These are phyloP conservation scores for Colletotrichum sp. DNA, from an alignment of 2,329 filamentous ascomycete species.

Conservation along the genomic window DNA sequence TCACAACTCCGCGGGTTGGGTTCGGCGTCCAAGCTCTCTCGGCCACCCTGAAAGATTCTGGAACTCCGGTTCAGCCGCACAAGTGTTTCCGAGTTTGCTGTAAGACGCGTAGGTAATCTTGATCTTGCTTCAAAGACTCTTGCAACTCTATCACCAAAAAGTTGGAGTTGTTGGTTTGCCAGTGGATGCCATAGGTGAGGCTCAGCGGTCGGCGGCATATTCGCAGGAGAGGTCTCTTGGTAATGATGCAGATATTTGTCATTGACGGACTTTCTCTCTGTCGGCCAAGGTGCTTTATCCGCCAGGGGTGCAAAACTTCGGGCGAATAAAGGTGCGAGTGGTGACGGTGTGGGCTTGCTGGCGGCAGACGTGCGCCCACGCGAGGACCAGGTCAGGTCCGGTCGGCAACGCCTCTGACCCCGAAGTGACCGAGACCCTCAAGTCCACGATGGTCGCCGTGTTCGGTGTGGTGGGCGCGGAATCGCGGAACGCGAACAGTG, in stretches of 20 bases:
- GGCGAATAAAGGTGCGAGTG: slow-evolving; percentile 17
- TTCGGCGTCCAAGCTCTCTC: slow-evolving; percentile 1
- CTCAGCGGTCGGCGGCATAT: neutral
- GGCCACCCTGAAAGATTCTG: neutral
- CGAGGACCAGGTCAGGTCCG: neutral
- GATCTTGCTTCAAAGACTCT: neutral
- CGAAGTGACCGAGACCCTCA: slow-evolving; percentile 6
- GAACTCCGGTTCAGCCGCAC: slow-evolving; percentile 16
- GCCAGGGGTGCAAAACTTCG: neutral
- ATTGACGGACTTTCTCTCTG: slow-evolving; percentile 9
- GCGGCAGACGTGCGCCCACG: neutral
- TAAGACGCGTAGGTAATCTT: neutral
- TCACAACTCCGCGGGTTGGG: slow-evolving; percentile 13
- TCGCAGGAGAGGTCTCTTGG: neutral
- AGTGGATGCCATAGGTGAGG: neutral
- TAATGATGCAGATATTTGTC: slow-evolving; percentile 2
- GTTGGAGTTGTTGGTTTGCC: neutral
- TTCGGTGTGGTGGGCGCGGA: neutral
- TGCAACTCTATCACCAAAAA: neutral
- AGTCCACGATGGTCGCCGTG: neutral
- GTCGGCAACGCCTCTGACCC: neutral
- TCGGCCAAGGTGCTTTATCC: neutral
- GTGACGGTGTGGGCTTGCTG: neutral
- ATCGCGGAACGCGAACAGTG: neutral
- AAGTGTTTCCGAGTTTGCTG: neutral